phyloP scores from a whole-genome alignment of 768 basidiomycete genomes.

The Boletus sp. region DNA sequence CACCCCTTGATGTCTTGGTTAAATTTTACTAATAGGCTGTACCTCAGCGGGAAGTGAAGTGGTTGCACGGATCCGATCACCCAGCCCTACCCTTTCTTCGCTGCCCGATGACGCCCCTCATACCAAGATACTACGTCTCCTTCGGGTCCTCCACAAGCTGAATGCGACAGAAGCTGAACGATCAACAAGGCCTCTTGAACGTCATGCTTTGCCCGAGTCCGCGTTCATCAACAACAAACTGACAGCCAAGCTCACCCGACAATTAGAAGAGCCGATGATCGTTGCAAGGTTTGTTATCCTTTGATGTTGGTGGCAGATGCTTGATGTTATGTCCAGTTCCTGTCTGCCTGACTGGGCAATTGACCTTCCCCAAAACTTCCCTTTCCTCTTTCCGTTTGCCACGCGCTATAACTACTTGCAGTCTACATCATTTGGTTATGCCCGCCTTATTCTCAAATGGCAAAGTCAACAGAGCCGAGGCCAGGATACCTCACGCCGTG shows the following conservation, averaged over 20 bases:
- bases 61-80: constrained; percentile 55
- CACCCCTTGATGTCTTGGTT: background rate
- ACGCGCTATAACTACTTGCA: constrained; percentile 97
- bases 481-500: constrained; percentile 77
- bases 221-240: constrained; percentile 97
- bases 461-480: constrained; percentile 81
- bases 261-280: constrained; percentile 98
- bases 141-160: constrained; percentile 83
- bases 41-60: constrained; percentile 35
- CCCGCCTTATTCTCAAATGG: constrained; percentile 92
- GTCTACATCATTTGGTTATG: constrained; percentile 97
- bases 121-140: constrained; percentile 85
- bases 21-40: constrained; percentile 18
- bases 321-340: constrained; percentile 50
- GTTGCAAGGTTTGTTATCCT: constrained; percentile 75
- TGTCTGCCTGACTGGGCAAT: constrained; percentile 97
- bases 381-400: constrained; percentile 98
- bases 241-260: constrained; percentile 95
- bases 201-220: constrained; percentile 67
- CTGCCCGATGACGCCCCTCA: constrained; percentile 82
- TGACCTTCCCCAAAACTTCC: constrained; percentile 94
- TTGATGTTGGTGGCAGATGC: background rate
- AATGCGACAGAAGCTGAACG: constrained; percentile 74
- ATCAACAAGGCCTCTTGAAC: constrained; percentile 44
- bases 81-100: constrained; percentile 69